A percentile compares a stretch with the other conserved stretches of the same genome.
Evolutionary conservation across 2,329 filamentous ascomycete genomes (phyloP).

Genomic region (Fusarium annulatum): DNA sequence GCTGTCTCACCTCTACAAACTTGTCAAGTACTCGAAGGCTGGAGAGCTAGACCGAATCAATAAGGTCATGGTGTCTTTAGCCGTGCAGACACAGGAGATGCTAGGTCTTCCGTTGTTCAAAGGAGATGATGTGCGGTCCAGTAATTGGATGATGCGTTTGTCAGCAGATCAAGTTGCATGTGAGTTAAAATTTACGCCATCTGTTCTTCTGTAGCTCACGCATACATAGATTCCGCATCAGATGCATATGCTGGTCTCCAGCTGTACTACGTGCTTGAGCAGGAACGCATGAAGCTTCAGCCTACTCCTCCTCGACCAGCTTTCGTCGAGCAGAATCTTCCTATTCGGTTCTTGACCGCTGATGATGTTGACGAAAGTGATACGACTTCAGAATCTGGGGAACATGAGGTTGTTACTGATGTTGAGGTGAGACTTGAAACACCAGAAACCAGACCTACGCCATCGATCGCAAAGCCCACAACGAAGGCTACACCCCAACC

Average conservation of each 20-base stretch:
- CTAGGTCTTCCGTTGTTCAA: constrained; percentile 82
- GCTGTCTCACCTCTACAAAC: constrained; percentile 82
- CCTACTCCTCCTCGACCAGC: constrained; percentile 78
- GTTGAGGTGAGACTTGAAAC: constrained; percentile 20
- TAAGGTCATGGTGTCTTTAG: constrained; percentile 73
- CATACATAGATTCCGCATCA: constrained; percentile 73
- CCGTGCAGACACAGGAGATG: constrained; percentile 75
- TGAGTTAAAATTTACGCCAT: constrained; percentile 57
- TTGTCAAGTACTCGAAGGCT: constrained; percentile 73
- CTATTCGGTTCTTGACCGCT: constrained; percentile 64
- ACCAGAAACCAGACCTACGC: neutral
- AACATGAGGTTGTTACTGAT: constrained; percentile 9
- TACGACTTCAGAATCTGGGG: constrained; percentile 45
- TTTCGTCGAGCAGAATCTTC: constrained; percentile 73
- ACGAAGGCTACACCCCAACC: neutral
- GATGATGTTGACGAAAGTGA: constrained; percentile 47
- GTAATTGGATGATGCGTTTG: constrained; percentile 78
- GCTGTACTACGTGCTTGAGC: constrained; percentile 77
- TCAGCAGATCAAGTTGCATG: constrained; percentile 73
- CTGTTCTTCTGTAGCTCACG: constrained; percentile 5
- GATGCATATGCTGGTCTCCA: constrained; percentile 85
- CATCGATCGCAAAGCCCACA: neutral
- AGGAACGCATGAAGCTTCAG: constrained; percentile 71
- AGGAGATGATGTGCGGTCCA: constrained; percentile 73
- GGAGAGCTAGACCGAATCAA: constrained; percentile 69